phyloP scores from a whole-genome alignment of 2,329 filamentous ascomycete species.

The Penicillium hordei region DNA sequence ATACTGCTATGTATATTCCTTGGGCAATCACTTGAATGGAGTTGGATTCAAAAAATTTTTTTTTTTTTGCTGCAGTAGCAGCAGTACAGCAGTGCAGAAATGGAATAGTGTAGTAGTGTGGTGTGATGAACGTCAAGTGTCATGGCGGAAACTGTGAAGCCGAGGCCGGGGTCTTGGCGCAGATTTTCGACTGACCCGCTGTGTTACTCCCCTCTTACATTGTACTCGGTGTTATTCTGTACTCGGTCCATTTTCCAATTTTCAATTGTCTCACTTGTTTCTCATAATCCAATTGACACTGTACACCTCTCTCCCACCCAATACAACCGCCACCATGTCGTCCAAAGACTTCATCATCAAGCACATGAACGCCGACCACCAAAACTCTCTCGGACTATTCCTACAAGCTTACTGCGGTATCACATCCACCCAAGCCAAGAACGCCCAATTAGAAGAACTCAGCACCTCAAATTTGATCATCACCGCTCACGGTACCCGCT shows the following conservation, averaged over 20 bases:
- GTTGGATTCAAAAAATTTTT: background rate
- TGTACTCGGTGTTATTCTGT: background rate
- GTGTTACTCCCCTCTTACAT: background rate
- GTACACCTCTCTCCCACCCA: background rate
- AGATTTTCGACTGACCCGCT: conserved; percentile 5
- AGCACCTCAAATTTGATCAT: conserved; percentile 64
- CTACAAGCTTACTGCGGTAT: conserved; percentile 69
- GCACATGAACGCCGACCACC: conserved; percentile 88
- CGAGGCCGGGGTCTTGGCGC: conserved; percentile 25
- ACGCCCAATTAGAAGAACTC: conserved; percentile 65
- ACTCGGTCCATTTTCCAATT: background rate
- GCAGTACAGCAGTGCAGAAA: background rate
- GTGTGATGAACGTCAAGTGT: background rate
- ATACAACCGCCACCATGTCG: conserved; percentile 22
- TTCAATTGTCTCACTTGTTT: background rate
- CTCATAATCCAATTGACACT: background rate
- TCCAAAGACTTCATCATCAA: conserved; percentile 64
- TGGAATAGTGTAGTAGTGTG: background rate
- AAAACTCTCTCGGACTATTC: conserved; percentile 71
- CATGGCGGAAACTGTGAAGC: conserved; percentile 8
- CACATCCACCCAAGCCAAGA: conserved; percentile 55
- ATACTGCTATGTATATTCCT: conserved; percentile 11
- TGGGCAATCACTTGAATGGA: background rate
- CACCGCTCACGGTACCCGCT: conserved; percentile 49
- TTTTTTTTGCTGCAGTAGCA: no score